phyloP scores from a whole-genome alignment of 495 filamentous ascomycete species.

The Daldinia decipiens region DNA sequence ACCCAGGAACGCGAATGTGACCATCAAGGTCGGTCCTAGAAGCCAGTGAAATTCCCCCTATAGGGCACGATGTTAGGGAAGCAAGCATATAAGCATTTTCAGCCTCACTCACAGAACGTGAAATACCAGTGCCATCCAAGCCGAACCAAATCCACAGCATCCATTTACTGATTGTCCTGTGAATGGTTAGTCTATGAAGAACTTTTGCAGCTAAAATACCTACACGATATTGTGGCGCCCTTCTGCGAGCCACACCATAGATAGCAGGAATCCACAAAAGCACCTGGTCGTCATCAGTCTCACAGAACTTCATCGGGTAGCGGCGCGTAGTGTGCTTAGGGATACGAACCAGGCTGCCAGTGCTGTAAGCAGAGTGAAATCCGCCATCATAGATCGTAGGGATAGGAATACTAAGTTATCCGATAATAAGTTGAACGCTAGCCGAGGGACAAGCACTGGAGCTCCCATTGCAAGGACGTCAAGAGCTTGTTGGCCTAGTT shows the following conservation, averaged over 20 bases:
- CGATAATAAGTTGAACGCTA: slow-evolving; percentile 78
- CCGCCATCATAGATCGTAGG: slow-evolving; percentile 76
- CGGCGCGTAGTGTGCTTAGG: not conserved
- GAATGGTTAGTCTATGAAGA: slow-evolving; percentile 29
- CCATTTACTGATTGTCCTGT: slow-evolving; percentile 75
- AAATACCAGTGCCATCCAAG: slow-evolving; percentile 76
- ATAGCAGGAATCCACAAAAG: slow-evolving; percentile 75
- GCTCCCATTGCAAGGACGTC: slow-evolving; percentile 76
- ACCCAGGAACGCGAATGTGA: slow-evolving; percentile 76
- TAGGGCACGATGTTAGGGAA: slow-evolving; percentile 1
- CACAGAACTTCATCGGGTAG: not conserved
- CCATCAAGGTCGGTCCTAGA: slow-evolving; percentile 74
- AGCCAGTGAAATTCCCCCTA: slow-evolving; percentile 70
- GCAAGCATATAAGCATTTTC: not conserved
- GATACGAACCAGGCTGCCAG: slow-evolving; percentile 67
- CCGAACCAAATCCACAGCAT: slow-evolving; percentile 88
- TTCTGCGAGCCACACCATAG: slow-evolving; percentile 72
- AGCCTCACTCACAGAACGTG: slow-evolving; percentile 60
- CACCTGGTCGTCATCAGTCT: slow-evolving; percentile 51
- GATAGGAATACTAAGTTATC: slow-evolving; percentile 79
- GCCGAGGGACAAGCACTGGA: slow-evolving; percentile 73
- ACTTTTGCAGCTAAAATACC: slow-evolving; percentile 15
- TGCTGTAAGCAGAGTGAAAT: slow-evolving; percentile 72
- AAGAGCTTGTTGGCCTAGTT: slow-evolving; percentile 64
- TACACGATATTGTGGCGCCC: slow-evolving; percentile 57